Evolutionary conservation across 306 rosid species (phyloP), one percentile per base, ranked within the genome.

Genomic region (Comarum palustre): DNA sequence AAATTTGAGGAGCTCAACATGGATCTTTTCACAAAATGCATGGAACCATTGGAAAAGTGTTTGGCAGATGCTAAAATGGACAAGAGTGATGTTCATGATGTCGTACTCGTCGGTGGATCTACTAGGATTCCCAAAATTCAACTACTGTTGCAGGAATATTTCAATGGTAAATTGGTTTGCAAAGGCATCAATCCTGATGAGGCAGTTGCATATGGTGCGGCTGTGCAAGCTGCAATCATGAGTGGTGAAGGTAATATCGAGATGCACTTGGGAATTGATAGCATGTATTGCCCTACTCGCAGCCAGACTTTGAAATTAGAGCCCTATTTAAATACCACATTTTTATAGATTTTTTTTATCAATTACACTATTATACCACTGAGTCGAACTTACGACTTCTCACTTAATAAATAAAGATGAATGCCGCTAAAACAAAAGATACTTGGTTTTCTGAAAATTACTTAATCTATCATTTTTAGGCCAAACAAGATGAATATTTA

Each of bases 151-250:
- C 52, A 47, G 52, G n/a, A 47, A 2, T 15, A 15, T 15, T 47
- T 47, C 6, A 3, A 47, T 15, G n/a, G 52, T 47, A 47, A 47
- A 2, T n/a, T 0, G 8, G 1, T 52, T 52, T 8, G 9, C 12
- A n/a, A 52, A 20, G 6, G 52, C 6, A 47, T 47, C 52, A 47
- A 47, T 16, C 52, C 52, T 1, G 52, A 47, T 16, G 52, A 47
- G 6, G 52, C 52, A 14, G 52, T 47, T 47, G 52, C 52, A 47
- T 47, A 52, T 57, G 86, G 84, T 8, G 81, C 84, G 1, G 76
- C 86, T 5, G 86, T 83, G 1, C 86, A 76, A 27, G 86, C 86
- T 24, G 81, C 83, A 17, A 82, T 48, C 7, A 1, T 48, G 55
- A 17, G 55, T 6, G 24, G 11, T 48, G 55, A 48, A 2, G 55